Percentiles rank a stretch among this genome's conserved stretches.
Evolutionary conservation across 2,329 filamentous ascomycete species (phyloP).

Genomic region (Fusarium coicis): DNA sequence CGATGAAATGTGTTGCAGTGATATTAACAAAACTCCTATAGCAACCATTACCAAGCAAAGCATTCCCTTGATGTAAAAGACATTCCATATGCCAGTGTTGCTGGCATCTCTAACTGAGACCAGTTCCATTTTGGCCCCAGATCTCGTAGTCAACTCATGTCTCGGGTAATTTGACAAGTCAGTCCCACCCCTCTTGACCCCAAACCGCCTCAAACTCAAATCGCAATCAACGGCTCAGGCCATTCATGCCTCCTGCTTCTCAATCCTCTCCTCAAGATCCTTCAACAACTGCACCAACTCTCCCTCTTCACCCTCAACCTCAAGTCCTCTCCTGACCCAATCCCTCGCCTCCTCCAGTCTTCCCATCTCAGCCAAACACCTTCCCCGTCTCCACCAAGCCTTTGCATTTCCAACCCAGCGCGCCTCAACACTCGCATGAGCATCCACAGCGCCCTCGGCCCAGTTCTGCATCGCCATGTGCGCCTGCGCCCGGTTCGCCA

Average conservation of each 20-base stretch:
- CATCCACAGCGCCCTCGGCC: conserved; percentile 88
- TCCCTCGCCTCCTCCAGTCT: conserved; percentile 82
- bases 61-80: conserved; percentile 15
- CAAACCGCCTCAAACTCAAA: background rate
- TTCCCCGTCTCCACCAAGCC: conserved; percentile 90
- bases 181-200: background rate
- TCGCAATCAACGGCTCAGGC: background rate
- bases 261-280: conserved; percentile 66
- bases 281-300: conserved; percentile 72
- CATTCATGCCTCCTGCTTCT: conserved; percentile 50
- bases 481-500: conserved; percentile 89
- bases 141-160: conserved; percentile 4
- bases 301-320: conserved; percentile 80
- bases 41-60: conserved; percentile 10
- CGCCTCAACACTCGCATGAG: conserved; percentile 87
- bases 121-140: background rate
- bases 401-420: conserved; percentile 90
- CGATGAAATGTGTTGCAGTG: background rate
- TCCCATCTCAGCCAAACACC: conserved; percentile 91
- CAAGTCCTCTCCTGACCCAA: conserved; percentile 81
- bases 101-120: conserved; percentile 19
- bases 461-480: conserved; percentile 85
- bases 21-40: conserved; percentile 26
- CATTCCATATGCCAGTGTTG: conserved; percentile 13
- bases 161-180: conserved; percentile 3